Percentiles rank a stretch among this genome's conserved stretches.
phyloP scores from a whole-genome alignment of 306 rosid species.

The Acacia crassicarpa region DNA sequence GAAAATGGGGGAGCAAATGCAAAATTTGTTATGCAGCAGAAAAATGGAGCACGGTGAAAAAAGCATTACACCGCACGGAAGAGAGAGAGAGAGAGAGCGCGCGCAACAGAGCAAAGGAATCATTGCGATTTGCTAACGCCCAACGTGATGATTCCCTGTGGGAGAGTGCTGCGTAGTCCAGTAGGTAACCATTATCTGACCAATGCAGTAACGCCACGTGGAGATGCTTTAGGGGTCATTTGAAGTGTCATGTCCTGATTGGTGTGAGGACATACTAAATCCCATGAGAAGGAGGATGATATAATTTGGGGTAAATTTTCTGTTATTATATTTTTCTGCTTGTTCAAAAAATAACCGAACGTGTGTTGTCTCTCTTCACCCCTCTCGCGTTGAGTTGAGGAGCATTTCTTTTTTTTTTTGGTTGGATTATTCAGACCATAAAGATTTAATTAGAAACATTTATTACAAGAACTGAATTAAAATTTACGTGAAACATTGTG shows the following conservation, averaged over 20 bases:
- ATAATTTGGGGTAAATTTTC: background rate
- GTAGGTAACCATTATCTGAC: background rate
- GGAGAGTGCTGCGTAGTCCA: background rate
- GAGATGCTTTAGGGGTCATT: too few species aligned
- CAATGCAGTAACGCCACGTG: background rate
- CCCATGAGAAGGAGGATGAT: background rate
- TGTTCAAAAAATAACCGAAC: background rate
- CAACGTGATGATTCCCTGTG: background rate
- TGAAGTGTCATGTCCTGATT: background rate
- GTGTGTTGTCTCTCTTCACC: background rate
- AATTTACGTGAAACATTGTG: too few species aligned
- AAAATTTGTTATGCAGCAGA: conserved; percentile 33
- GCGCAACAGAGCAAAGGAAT: background rate
- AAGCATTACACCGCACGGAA: background rate
- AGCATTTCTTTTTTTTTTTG: background rate
- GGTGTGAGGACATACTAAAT: background rate
- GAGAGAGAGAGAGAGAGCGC: background rate
- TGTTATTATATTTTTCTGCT: background rate
- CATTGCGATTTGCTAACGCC: background rate
- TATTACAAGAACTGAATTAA: too few species aligned
- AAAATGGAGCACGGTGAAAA: background rate
- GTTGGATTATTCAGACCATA: background rate
- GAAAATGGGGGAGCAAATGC: conserved; percentile 27
- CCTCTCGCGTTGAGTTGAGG: background rate
- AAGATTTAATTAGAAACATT: too few species aligned